A percentile compares a stretch with the other conserved stretches of the same genome.
Conservation (phyloP, 169 alveolate genomes). For the Plasmodium reichenowi region DNA sequence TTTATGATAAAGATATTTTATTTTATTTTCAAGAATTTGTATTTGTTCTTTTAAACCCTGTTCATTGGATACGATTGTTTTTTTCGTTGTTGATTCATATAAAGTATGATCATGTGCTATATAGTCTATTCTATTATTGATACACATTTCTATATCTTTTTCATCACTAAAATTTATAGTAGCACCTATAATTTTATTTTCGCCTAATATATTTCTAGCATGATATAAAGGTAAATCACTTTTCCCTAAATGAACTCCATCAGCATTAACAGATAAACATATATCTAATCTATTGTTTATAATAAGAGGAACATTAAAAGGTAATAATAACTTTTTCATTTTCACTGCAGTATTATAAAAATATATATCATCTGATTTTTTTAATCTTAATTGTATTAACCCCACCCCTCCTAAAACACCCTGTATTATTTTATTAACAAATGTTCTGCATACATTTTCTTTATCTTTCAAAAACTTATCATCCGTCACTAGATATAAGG, state of each 20-base stretch:
- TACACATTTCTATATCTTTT: slow-evolving; percentile 55
- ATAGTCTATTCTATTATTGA: slow-evolving; percentile 43
- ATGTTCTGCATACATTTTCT: slow-evolving; percentile 27
- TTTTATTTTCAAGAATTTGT: slow-evolving; percentile 5
- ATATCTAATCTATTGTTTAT: slow-evolving; percentile 81
- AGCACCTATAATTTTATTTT: slow-evolving; percentile 79
- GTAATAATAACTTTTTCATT: slow-evolving; percentile 15
- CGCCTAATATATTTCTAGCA: slow-evolving; percentile 80
- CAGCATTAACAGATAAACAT: slow-evolving; percentile 78
- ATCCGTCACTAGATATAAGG: slow-evolving; percentile 71
- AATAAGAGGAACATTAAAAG: slow-evolving; percentile 77
- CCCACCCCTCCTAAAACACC: slow-evolving; percentile 78
- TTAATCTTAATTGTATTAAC: slow-evolving; percentile 80
- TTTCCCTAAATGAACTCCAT: slow-evolving; percentile 83
- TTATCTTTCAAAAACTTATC: slow-evolving; percentile 51
- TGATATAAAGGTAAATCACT: slow-evolving; percentile 77
- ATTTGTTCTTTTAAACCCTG: slow-evolving; percentile 36
- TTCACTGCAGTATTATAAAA: slow-evolving; percentile 48
- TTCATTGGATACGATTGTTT: slow-evolving; percentile 14
- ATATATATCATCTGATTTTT: slow-evolving; percentile 60
- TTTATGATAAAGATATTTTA: slow-evolving; percentile 31
- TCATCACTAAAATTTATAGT: slow-evolving; percentile 78
- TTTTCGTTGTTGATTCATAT: slow-evolving; percentile 42
- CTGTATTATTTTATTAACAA: slow-evolving; percentile 23
- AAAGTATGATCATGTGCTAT: slow-evolving; percentile 70